phyloP scores from a whole-genome alignment of 352 stramenopile genomes.

The Globisporangium recalcitrans region DNA sequence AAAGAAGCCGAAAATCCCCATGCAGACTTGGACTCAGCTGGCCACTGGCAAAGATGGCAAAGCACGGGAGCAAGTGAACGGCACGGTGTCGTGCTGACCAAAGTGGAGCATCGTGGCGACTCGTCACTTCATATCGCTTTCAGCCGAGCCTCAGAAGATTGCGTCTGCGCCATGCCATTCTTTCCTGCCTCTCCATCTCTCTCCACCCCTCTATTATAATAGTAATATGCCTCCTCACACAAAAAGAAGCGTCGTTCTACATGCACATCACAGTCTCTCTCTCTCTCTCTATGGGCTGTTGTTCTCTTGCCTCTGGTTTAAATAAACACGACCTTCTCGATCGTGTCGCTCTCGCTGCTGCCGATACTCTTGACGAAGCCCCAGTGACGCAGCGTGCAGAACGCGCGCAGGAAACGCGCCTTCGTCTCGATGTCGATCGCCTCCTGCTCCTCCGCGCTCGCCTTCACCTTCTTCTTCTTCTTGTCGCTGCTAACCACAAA shows the following conservation, averaged over 20 bases:
- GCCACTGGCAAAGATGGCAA: conserved; percentile 21
- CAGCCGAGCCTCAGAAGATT: background rate
- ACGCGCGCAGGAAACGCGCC: conserved; percentile 57
- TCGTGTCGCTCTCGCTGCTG: conserved; percentile 40
- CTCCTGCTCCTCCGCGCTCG: conserved; percentile 11
- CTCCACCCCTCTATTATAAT: conserved; percentile 29
- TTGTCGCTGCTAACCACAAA: conserved; percentile 6
- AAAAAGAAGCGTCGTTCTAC: background rate
- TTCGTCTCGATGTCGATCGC: conserved; percentile 31
- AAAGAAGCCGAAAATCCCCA: conserved; percentile 1
- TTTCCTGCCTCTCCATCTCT: conserved; percentile 15
- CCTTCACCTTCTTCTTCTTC: conserved; percentile 17
- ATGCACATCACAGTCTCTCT: background rate
- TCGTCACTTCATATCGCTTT: background rate
- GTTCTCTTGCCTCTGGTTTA: conserved; percentile 18
- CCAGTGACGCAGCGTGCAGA: conserved; percentile 69
- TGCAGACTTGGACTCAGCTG: background rate
- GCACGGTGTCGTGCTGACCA: background rate
- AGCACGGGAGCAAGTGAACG: conserved; percentile 1
- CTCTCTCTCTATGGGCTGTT: background rate
- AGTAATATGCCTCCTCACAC: conserved; percentile 19
- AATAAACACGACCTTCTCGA: conserved; percentile 83
- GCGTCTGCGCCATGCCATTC: background rate
- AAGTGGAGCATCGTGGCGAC: background rate
- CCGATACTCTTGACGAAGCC: conserved; percentile 54